These are phyloP conservation scores for Pseudopyrenochaeta lycopersici DNA, from an alignment of 2,329 filamentous ascomycete genomes.

Conservation along the genomic window DNA sequence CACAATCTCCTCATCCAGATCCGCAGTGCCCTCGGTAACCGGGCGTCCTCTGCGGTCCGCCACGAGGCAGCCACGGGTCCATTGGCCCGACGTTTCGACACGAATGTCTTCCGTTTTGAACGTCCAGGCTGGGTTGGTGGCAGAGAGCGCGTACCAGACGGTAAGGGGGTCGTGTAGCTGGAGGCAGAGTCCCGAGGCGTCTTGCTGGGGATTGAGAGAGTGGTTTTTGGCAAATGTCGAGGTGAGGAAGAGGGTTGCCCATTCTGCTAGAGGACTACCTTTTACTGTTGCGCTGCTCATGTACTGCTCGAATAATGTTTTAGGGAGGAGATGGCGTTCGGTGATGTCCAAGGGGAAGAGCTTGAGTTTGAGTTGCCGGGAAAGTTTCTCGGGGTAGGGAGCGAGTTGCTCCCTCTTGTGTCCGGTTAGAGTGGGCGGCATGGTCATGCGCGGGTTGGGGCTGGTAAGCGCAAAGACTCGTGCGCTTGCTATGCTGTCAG, in stretches of 20 bases:
- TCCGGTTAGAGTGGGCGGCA: slow-evolving; percentile 71
- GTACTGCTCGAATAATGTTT: slow-evolving; percentile 48
- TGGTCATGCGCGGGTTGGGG: slow-evolving; percentile 74
- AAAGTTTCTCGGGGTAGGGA: slow-evolving; percentile 54
- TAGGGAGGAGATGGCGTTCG: slow-evolving; percentile 53
- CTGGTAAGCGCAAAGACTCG: slow-evolving; percentile 60
- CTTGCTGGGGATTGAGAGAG: slow-evolving; percentile 48
- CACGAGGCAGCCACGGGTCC: slow-evolving; percentile 92
- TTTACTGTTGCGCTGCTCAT: slow-evolving; percentile 29
- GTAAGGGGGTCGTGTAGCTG: slow-evolving; percentile 58
- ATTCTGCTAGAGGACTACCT: slow-evolving; percentile 56
- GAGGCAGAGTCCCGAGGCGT: slow-evolving; percentile 48
- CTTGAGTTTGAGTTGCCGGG: slow-evolving; percentile 53
- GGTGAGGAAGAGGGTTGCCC: slow-evolving; percentile 55
- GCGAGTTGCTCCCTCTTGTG: slow-evolving; percentile 38
- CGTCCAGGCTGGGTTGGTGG: slow-evolving; percentile 39
- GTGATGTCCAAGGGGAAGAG: slow-evolving; percentile 61
- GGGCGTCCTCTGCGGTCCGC: slow-evolving; percentile 74
- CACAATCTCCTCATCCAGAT: slow-evolving; percentile 57
- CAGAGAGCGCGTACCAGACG: slow-evolving; percentile 47
- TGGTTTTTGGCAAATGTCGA: slow-evolving; percentile 58
- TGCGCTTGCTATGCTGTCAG: slow-evolving; percentile 68
- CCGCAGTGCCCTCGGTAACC: slow-evolving; percentile 54
- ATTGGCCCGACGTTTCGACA: slow-evolving; percentile 89
- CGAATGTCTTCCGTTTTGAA: slow-evolving; percentile 76